phyloP scores from a whole-genome alignment of 345 rosid genomes.

The Nephelium lappaceum region DNA sequence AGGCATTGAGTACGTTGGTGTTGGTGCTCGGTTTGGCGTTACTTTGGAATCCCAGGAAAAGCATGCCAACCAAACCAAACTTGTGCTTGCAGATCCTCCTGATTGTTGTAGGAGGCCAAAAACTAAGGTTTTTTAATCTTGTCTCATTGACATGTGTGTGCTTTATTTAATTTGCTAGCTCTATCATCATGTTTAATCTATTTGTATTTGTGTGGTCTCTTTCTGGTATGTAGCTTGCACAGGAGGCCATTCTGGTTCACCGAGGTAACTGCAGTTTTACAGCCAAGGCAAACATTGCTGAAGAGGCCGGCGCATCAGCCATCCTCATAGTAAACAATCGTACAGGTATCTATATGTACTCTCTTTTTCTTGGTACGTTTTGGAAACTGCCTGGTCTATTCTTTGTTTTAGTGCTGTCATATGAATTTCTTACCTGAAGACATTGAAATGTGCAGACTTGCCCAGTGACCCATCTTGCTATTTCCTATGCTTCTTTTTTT shows the following conservation, averaged over 20 bases:
- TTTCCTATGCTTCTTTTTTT: neutral
- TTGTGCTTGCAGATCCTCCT: conserved; percentile 79
- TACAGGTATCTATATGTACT: conserved; percentile 49
- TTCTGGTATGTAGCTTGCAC: conserved; percentile 51
- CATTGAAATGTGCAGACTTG: neutral
- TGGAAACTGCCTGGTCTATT: neutral
- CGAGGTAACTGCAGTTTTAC: conserved; percentile 93
- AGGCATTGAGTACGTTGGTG: conserved; percentile 77
- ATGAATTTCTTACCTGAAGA: neutral
- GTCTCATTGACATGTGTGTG: neutral
- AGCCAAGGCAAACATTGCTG: conserved; percentile 69
- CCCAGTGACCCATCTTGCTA: neutral
- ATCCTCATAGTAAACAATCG: conserved; percentile 73
- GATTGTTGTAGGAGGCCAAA: conserved; percentile 69
- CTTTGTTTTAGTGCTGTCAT: neutral
- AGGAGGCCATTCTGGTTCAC: conserved; percentile 68
- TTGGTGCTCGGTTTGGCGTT: conserved; percentile 89
- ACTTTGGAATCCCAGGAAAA: conserved; percentile 86
- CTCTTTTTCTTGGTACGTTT: neutral
- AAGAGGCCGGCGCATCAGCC: conserved; percentile 75
- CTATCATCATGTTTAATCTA: conserved; percentile 16
- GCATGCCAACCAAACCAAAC: conserved; percentile 59
- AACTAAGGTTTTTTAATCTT: conserved; percentile 50
- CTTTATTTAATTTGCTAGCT: neutral
- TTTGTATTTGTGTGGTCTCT: conserved; percentile 20